These are phyloP conservation scores for Babesia ovata DNA, from an alignment of 169 alveolate species.

Conservation along the genomic window DNA sequence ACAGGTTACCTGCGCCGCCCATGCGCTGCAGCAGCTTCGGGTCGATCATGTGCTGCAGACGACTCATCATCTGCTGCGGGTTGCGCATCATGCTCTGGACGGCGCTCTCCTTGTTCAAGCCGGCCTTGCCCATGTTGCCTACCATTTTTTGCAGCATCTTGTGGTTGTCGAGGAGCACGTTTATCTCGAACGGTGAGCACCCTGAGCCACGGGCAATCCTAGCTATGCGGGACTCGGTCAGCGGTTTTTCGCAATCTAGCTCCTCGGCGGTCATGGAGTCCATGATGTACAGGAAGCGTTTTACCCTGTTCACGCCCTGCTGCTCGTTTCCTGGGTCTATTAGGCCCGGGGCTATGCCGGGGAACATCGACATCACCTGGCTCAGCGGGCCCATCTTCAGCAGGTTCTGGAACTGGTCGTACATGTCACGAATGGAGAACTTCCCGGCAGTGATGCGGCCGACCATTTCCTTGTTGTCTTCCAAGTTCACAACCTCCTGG, in stretches of 20 bases:
- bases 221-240: conserved; percentile 87
- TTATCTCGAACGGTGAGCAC: conserved; percentile 87
- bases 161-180: conserved; percentile 91
- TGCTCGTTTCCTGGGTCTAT: conserved; percentile 94
- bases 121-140: conserved; percentile 94
- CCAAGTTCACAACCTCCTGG: conserved; percentile 94
- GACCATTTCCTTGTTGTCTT: conserved; percentile 92
- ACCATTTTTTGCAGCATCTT: conserved; percentile 95
- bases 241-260: conserved; percentile 90
- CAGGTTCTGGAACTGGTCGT: conserved; percentile 92
- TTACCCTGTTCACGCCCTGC: conserved; percentile 93
- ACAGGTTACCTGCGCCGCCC: conserved; percentile 95
- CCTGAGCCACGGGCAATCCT: conserved; percentile 97
- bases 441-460: conserved; percentile 93
- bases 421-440: conserved; percentile 94
- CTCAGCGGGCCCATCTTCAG: conserved; percentile 95
- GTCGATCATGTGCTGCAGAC: conserved; percentile 93
- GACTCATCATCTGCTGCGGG: conserved; percentile 91
- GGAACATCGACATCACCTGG: conserved; percentile 94
- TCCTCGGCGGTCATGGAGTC: conserved; percentile 97
- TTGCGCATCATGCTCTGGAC: conserved; percentile 90
- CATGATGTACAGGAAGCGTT: conserved; percentile 94
- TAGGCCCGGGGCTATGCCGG: conserved; percentile 87
- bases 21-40: conserved; percentile 93
- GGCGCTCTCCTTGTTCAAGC: conserved; percentile 89